Conservation (phyloP, 2,329 filamentous ascomycete species). For the Diplodia mutila region DNA sequence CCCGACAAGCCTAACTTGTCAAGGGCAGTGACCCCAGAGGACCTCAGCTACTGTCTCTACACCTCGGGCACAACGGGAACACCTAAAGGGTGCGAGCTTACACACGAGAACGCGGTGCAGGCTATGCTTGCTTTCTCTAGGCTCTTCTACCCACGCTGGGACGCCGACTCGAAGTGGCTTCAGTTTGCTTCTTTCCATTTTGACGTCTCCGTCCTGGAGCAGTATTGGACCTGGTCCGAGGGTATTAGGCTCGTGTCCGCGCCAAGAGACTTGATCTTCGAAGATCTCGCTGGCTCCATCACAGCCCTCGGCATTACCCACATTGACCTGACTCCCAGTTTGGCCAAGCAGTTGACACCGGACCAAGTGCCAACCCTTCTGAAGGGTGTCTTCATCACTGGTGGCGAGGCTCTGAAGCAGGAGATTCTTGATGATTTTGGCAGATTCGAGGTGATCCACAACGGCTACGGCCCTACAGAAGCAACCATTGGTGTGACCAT, state of each 20-base stretch:
- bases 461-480: constrained; percentile 88
- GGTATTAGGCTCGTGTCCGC: constrained; percentile 83
- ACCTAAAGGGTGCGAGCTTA: constrained; percentile 86
- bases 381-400: constrained; percentile 87
- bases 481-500: constrained; percentile 92
- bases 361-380: constrained; percentile 79
- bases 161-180: constrained; percentile 74
- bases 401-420: constrained; percentile 84
- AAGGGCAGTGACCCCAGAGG: constrained; percentile 47
- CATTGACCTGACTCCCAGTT: constrained; percentile 86
- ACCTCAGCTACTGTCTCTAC: constrained; percentile 81
- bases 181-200: constrained; percentile 96
- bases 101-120: constrained; percentile 85
- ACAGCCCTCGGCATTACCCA: constrained; percentile 77
- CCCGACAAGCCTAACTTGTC: constrained; percentile 36
- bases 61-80: constrained; percentile 86
- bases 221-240: constrained; percentile 94
- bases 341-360: constrained; percentile 78
- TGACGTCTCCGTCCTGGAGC: constrained; percentile 89
- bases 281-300: constrained; percentile 77
- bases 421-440: constrained; percentile 91
- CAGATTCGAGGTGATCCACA: constrained; percentile 78
- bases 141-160: constrained; percentile 77
- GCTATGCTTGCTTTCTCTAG: constrained; percentile 85
- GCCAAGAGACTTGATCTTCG: constrained; percentile 80